Conservation (phyloP, 208 protist species). For the Leishmania mexicana region DNA sequence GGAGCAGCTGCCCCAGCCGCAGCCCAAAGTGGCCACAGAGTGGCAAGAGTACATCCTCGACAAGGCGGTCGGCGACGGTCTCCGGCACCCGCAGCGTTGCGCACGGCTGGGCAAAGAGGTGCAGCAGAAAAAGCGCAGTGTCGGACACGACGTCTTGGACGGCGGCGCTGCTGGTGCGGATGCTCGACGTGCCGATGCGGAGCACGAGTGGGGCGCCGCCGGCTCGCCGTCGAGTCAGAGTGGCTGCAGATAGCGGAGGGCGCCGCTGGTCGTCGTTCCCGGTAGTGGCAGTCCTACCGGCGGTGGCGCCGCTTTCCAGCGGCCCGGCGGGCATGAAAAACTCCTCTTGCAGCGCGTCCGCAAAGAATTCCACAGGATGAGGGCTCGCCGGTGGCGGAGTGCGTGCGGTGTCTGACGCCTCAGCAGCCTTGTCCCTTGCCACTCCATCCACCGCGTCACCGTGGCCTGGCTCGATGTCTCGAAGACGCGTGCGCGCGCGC, state of each 20-base stretch:
- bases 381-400: background rate
- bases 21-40: conserved; percentile 44
- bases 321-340: conserved; percentile 23
- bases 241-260: background rate
- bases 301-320: background rate
- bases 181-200: conserved; percentile 15
- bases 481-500: background rate
- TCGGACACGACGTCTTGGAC: conserved; percentile 62
- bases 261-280: background rate
- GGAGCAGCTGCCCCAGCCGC: conserved; percentile 46
- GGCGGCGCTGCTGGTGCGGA: conserved; percentile 14
- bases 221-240: conserved; percentile 10
- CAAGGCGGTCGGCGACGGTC: conserved; percentile 33
- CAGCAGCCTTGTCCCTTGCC: background rate
- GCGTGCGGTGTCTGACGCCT: background rate
- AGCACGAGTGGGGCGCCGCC: conserved; percentile 18
- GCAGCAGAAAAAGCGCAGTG: conserved; percentile 59
- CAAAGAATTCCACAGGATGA: conserved; percentile 16
- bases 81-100: conserved; percentile 51
- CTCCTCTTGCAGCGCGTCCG: conserved; percentile 6
- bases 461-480: background rate
- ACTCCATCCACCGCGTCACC: background rate
- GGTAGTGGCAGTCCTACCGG: background rate
- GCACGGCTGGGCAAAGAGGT: conserved; percentile 64
- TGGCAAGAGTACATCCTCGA: conserved; percentile 44